A percentile compares a stretch with the other conserved stretches of the same genome.
phyloP scores from a whole-genome alignment of 1,284 basidiomycete genomes.

The Ustilago bromivora region DNA sequence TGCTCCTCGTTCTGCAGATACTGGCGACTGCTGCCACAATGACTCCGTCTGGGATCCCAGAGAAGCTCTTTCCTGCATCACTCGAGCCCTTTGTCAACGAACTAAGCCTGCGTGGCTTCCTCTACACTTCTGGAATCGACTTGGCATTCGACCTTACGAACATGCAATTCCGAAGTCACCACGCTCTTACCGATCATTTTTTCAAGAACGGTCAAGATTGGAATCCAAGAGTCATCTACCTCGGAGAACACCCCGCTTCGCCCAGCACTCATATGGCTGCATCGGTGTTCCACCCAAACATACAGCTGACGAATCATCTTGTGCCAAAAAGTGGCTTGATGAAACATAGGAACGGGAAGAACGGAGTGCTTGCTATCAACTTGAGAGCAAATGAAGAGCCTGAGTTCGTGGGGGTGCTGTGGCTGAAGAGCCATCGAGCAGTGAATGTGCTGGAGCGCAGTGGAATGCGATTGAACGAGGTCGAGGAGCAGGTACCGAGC shows the following conservation, averaged over 20 bases:
- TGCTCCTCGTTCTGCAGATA: too few relatives aligned
- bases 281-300: constrained; percentile 3
- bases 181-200: neutral
- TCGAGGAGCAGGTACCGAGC: neutral
- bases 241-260: neutral
- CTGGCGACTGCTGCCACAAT: too few relatives aligned
- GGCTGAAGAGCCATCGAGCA: neutral
- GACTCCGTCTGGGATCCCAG: too few relatives aligned
- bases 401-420: constrained; percentile 15
- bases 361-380: constrained; percentile 10
- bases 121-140: neutral
- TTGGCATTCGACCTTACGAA: neutral
- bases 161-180: neutral
- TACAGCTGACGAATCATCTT: neutral
- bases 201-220: constrained; percentile 3
- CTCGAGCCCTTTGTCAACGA: constrained; percentile 1
- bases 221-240: constrained; percentile 2
- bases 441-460: neutral
- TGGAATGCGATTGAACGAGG: neutral
- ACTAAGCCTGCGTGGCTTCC: neutral
- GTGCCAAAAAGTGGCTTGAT: neutral
- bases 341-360: neutral
- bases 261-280: neutral
- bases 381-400: constrained; percentile 12
- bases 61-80: neutral